phyloP scores from a whole-genome alignment of 495 filamentous ascomycete species.

The Aspergillus incahuasiensis region DNA sequence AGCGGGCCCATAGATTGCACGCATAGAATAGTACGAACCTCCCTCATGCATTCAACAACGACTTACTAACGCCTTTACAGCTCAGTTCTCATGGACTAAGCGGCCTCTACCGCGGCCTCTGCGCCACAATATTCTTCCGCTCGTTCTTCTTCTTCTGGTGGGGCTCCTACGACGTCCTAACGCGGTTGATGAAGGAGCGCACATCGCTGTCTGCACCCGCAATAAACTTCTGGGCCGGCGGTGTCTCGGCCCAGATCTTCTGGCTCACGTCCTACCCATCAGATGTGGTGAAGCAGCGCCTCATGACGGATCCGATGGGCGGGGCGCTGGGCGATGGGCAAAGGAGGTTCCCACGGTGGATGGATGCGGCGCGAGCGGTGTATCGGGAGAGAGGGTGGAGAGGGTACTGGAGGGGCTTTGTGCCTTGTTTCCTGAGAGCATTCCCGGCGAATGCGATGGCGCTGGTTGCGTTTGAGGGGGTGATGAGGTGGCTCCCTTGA shows the following conservation, averaged over 20 bases:
- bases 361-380: constrained; percentile 71
- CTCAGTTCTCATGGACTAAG: constrained; percentile 60
- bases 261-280: constrained; percentile 89
- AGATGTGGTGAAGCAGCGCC: constrained; percentile 95
- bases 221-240: constrained; percentile 96
- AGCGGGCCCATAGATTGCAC: constrained; percentile 80
- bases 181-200: constrained; percentile 55
- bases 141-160: constrained; percentile 98
- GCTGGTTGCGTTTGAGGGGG: constrained; percentile 86
- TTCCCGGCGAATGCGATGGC: constrained; percentile 97
- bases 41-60: no score
- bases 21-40: constrained; percentile 56
- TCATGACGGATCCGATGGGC: constrained; percentile 91
- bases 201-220: constrained; percentile 72
- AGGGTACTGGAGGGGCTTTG: constrained; percentile 90
- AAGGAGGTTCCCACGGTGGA: constrained; percentile 70
- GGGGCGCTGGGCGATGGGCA: constrained; percentile 62
- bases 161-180: constrained; percentile 84
- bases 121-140: constrained; percentile 81
- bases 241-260: constrained; percentile 85
- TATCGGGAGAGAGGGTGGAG: constrained; percentile 66
- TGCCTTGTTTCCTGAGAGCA: constrained; percentile 88
- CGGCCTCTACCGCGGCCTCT: constrained; percentile 81
- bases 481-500: constrained; percentile 59
- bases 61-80: constrained; percentile 19